These are phyloP conservation scores for Ensete glaucum DNA, from an alignment of 176 grass and related monocot species.

Conservation along the genomic window DNA sequence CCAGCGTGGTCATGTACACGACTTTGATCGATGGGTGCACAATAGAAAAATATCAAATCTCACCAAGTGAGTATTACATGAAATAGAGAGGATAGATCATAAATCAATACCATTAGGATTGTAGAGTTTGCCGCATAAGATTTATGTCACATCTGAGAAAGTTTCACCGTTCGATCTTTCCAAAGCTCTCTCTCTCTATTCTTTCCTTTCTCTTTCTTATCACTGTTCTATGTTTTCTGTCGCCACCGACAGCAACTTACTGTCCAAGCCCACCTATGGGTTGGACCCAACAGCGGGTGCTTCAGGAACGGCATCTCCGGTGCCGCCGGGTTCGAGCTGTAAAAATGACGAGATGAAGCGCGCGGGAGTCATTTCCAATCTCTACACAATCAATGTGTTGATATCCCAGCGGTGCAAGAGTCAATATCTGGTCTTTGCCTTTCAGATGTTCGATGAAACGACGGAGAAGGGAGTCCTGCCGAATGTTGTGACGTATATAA, in stretches of 20 bases:
- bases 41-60: too few species aligned
- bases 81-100: too few species aligned
- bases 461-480: conserved; percentile 27
- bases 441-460: conserved; percentile 58
- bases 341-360: conserved; percentile 33
- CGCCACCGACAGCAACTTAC: too few species aligned
- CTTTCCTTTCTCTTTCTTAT: too few species aligned
- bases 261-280: too few species aligned
- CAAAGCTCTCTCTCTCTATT: too few species aligned
- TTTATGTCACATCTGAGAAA: too few species aligned
- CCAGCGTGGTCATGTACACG: conserved; percentile 46
- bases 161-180: too few species aligned
- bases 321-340: conserved; percentile 30
- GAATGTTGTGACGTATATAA: conserved; percentile 54
- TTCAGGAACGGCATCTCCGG: conserved; percentile 26
- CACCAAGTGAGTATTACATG: too few species aligned
- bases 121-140: too few species aligned
- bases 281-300: conserved; percentile 47
- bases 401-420: conserved; percentile 36
- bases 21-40: conserved; percentile 42
- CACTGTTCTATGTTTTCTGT: too few species aligned
- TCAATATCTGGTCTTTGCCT: conserved; percentile 29
- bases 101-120: too few species aligned
- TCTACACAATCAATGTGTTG: conserved; percentile 56
- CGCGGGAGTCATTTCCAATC: conserved; percentile 32